These are phyloP conservation scores for Colletotrichum zoysiae DNA, from an alignment of 2,329 filamentous ascomycete species.

Conservation along the genomic window DNA sequence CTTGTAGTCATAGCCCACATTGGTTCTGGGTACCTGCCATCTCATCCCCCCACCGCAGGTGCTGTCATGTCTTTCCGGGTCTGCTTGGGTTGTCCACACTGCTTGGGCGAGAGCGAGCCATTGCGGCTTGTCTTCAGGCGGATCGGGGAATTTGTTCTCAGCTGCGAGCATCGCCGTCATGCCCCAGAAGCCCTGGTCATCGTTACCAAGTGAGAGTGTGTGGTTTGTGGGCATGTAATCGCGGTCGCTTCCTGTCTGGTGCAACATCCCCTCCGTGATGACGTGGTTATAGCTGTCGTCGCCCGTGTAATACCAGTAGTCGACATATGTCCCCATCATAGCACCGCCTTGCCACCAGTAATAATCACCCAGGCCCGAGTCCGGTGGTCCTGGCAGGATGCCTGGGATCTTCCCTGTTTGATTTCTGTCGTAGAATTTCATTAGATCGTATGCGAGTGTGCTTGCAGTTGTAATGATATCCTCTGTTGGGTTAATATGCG, in stretches of 20 bases:
- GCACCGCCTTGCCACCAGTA: constrained; percentile 78
- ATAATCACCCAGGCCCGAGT: constrained; percentile 55
- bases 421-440: constrained; percentile 62
- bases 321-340: constrained; percentile 72
- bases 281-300: constrained; percentile 69
- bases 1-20: constrained; percentile 83
- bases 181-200: constrained; percentile 77
- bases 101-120: constrained; percentile 71
- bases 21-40: constrained; percentile 83
- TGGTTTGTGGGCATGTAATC: constrained; percentile 70
- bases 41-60: constrained; percentile 71
- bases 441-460: constrained; percentile 58
- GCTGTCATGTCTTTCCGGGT: constrained; percentile 68
- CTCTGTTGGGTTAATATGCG: constrained; percentile 43
- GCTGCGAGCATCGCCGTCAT: constrained; percentile 73
- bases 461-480: constrained; percentile 56
- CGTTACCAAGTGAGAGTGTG: constrained; percentile 68
- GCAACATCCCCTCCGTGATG: constrained; percentile 63
- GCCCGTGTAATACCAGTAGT: constrained; percentile 74
- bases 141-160: constrained; percentile 69
- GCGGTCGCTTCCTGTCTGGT: constrained; percentile 64
- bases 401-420: constrained; percentile 59
- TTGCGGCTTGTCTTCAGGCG: constrained; percentile 60
- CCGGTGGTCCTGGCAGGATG: constrained; percentile 62
- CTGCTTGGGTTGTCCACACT: constrained; percentile 71